Percentiles rank a stretch among this genome's conserved stretches.
Conservation (phyloP, 1,139 yeast genomes). For the Dujonia santamariae region DNA sequence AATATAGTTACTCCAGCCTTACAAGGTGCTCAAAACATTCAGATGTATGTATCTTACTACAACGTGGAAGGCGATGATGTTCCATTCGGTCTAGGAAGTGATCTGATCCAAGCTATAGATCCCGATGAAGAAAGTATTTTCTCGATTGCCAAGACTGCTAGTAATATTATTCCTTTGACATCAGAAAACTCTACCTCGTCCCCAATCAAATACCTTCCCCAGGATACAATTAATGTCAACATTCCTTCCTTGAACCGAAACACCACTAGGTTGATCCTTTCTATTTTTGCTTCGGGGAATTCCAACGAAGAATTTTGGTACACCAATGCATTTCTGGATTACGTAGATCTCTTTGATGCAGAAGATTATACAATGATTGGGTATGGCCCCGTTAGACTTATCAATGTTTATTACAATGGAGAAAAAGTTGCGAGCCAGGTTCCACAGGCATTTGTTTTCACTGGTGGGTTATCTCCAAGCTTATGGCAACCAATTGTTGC, state of each 20-base stretch:
- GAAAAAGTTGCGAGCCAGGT: conserved; percentile 37
- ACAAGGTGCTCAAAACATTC: conserved; percentile 53
- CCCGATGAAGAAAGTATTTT: conserved; percentile 15
- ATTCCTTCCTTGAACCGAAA: conserved; percentile 34
- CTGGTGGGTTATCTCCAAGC: conserved; percentile 18
- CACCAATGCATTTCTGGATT: conserved; percentile 46
- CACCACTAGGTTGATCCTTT: conserved; percentile 47
- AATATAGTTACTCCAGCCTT: conserved; percentile 50
- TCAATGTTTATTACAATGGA: conserved; percentile 42
- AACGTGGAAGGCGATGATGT: conserved; percentile 14
- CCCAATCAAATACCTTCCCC: conserved; percentile 37
- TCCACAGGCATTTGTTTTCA: conserved; percentile 38
- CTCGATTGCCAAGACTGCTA: conserved; percentile 19
- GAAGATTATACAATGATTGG: conserved; percentile 21
- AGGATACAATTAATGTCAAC: conserved; percentile 20
- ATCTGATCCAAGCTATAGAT: conserved; percentile 3
- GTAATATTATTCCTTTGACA: conserved; percentile 18
- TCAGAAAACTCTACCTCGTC: conserved; percentile 15
- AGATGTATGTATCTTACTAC: conserved; percentile 47
- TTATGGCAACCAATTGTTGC: conserved; percentile 25
- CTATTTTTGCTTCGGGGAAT: conserved; percentile 62
- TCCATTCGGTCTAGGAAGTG: conserved; percentile 4
- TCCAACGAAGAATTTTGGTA: conserved; percentile 75
- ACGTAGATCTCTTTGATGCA: conserved; percentile 24
- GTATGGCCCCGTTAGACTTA: conserved; percentile 52